phyloP scores from a whole-genome alignment of 2,329 filamentous ascomycete species.

The Rhytidhysteron rufulum region DNA sequence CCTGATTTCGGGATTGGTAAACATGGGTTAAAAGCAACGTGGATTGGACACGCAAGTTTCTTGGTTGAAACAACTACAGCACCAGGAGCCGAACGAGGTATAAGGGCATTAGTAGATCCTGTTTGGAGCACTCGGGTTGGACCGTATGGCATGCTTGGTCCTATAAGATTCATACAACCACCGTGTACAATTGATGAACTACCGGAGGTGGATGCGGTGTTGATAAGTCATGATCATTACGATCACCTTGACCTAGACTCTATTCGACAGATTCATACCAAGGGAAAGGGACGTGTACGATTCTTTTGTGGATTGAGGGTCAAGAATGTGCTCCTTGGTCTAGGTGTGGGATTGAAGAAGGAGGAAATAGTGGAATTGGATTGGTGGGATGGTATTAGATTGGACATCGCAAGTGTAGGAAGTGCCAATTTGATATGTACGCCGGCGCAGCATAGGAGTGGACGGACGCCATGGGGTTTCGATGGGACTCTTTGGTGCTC shows the following conservation, averaged over 20 bases:
- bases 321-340: constrained; percentile 33
- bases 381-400: constrained; percentile 46
- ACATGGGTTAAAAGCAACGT: constrained; percentile 43
- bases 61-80: constrained; percentile 41
- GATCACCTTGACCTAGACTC: constrained; percentile 51
- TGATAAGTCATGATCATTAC: constrained; percentile 56
- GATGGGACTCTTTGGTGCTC: constrained; percentile 47
- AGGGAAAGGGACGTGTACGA: constrained; percentile 34
- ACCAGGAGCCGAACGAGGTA: constrained; percentile 29
- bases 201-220: constrained; percentile 49
- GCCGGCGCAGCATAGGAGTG: constrained; percentile 47
- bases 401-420: constrained; percentile 32
- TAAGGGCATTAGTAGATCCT: constrained; percentile 51
- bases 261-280: constrained; percentile 38
- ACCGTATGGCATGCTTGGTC: constrained; percentile 45
- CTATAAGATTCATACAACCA: constrained; percentile 49
- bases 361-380: constrained; percentile 46
- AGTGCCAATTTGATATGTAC: constrained; percentile 42
- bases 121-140: constrained; percentile 51
- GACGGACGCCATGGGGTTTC: constrained; percentile 38
- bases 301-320: constrained; percentile 43
- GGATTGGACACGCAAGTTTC: constrained; percentile 51
- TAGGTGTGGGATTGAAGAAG: constrained; percentile 34
- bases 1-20: constrained; percentile 37
- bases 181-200: constrained; percentile 49